Percentiles rank a stretch among this genome's conserved stretches.
phyloP scores from a whole-genome alignment of 768 basidiomycete genomes.

The Pulveroboletus frians region DNA sequence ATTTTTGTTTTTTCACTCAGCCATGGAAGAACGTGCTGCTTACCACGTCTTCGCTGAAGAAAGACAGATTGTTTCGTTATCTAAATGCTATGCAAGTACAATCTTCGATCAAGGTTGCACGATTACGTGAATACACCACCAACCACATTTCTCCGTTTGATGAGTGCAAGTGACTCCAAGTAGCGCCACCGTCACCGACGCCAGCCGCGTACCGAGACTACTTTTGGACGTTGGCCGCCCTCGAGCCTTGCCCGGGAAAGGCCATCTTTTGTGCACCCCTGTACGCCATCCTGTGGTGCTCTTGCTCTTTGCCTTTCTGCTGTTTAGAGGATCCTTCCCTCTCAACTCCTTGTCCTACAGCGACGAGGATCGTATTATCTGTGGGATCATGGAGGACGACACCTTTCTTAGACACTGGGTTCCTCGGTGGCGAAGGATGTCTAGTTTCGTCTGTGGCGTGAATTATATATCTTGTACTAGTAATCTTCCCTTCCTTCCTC shows the following conservation, averaged over 20 bases:
- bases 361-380: conserved; percentile 59
- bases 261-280: conserved; percentile 47
- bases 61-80: no score
- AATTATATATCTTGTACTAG: no score
- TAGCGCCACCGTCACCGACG: conserved; percentile 6
- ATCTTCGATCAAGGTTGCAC: no score
- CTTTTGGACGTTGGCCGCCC: conserved; percentile 51
- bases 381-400: conserved; percentile 45
- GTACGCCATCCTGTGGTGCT: conserved; percentile 23
- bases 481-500: no score
- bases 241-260: conserved; percentile 73
- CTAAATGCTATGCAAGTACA: no score
- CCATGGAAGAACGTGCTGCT: no score
- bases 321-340: conserved; percentile 58
- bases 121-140: conserved; percentile 3
- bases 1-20: no score
- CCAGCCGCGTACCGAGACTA: conserved; percentile 24
- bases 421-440: conserved; percentile 24
- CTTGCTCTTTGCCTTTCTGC: conserved; percentile 36
- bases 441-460: conserved; percentile 3
- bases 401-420: conserved; percentile 17
- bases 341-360: conserved; percentile 48
- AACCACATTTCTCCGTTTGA: not conserved
- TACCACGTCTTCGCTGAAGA: no score
- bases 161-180: not conserved